Base-by-base conservation (phyloP, 352 stramenopile species). In the Thalassiosira livingstoniorum region DNA sequence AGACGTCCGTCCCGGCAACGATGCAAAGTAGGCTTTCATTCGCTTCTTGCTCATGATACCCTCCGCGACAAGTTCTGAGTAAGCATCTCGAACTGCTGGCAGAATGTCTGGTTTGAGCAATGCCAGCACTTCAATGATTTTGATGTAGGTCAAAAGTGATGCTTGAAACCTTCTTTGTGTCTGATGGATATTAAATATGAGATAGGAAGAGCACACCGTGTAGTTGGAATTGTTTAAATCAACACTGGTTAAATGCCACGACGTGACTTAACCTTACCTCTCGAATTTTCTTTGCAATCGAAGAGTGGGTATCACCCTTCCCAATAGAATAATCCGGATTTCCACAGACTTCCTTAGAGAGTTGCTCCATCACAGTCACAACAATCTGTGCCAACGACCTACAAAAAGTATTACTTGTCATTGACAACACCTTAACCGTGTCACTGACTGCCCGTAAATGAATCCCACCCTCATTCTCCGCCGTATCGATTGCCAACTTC, bases 11-110 rank as follows among this genome's bases (percentile, higher is more conserved):
- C 88, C 88, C 3, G 90, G 90, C 5, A 94, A 62, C 31, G 86
- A 87, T 65, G 91, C 84, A 78, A 95, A 95, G 55, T 95, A 95
- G 11, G 80, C 81, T 63, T 93, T 94, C 85, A 93, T 92, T 68
- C 86, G 55, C 61, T 94, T 95, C 57, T 93, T 93, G 81, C 91
- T 93, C 55, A 93, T 80, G 65, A 94, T 93, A 29, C 90, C 89
- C 77, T 93, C 87, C 21, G 88, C 83, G 13, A 95, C 91, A 65
- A 93, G 87, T 63, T 94, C 88, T 0, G 88, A 87, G 58, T 95
- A 95, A 0, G 87, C 86, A 73, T 94, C 88, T 53, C 91, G 83
- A 31, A 95, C 82, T 32, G 87, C 83, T 31, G 87, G 85, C 2
- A 95, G 69, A 25, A 93, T 85, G 23, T 91, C 83, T 13, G 89